Base-by-base conservation (phyloP, 352 stramenopile species). In the Phytopythium mirpurense region DNA sequence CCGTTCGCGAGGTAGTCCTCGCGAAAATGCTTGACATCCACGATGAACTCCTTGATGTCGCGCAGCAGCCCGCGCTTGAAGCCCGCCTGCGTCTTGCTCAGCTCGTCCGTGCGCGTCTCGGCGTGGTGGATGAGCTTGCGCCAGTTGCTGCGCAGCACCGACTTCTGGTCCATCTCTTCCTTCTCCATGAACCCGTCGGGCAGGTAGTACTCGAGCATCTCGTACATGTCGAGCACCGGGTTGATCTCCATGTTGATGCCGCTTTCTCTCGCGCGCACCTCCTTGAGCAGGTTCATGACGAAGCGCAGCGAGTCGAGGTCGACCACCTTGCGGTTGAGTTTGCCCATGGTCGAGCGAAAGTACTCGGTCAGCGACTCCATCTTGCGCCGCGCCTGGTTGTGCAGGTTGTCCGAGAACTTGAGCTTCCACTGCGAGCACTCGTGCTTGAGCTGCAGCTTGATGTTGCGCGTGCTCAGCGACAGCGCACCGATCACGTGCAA, bases 131-230 rank as follows among this genome's bases (percentile, higher is more conserved):
- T 96, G 18, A 99, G 71, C 57, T 98, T 98, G 43, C 97, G 96
- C 97, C 97, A 99, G 55, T 97, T 98, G 52, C 88, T 96, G 26
- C 90, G 88, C 8, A 99, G 69, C 16, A 99, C 95, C 18, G 92
- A 98, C 72, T 99, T 99, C 62, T 99, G 97, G 55, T 99, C 97
- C 73, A 99, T 98, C 63, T 99, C 97, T 60, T 99, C 94, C 60
- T 99, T 99, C 57, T 98, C 96, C 95, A 99, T 99, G 66, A 98
- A 99, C 4, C 90, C 92, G 26, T 96, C 82, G 4, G 92, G 88
- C 2, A 97, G 42, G 55, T 96, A 98, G 37, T 93, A 93, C 63
- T 98, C 90, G 19, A 98, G 80, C 92, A 99, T 98, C 51, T 93
- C 88, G 77, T 99, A 99, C 96, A 99, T 98, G 47, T 98, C 95